Evolutionary conservation across 495 filamentous ascomycete genomes (phyloP).

Genomic region (Penicillium longicatenatum): DNA sequence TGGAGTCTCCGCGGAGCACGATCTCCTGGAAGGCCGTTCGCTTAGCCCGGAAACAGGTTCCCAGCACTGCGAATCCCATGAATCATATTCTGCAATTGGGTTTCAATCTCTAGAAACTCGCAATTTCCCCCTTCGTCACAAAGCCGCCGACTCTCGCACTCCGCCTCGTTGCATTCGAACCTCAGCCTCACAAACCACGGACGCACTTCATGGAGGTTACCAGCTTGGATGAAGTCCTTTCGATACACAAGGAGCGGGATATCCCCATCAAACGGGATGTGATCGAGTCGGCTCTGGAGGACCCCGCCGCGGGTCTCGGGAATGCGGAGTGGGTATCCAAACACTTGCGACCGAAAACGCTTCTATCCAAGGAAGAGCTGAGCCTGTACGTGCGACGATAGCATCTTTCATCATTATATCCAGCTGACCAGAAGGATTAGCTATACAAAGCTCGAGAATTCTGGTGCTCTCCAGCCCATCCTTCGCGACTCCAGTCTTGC

Average conservation of each 20-base stretch:
- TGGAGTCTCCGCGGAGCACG: neutral
- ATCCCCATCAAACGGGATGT: constrained; percentile 29
- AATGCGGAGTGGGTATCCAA: constrained; percentile 39
- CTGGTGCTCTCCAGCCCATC: constrained; percentile 31
- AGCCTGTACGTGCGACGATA: constrained; percentile 29
- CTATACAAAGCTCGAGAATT: constrained; percentile 36
- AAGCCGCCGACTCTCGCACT: constrained; percentile 4
- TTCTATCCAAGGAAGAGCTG: constrained; percentile 47
- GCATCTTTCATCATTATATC: neutral
- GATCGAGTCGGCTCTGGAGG: constrained; percentile 33
- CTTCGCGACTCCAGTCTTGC: constrained; percentile 27
- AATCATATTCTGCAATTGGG: neutral
- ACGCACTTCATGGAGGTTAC: constrained; percentile 15
- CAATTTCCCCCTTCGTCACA: no score
- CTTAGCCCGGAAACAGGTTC: neutral
- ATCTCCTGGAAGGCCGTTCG: neutral
- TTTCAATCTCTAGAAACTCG: neutral
- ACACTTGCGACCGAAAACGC: constrained; percentile 34
- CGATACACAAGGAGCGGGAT: constrained; percentile 32
- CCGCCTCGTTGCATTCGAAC: constrained; percentile 10
- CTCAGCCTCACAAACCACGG: constrained; percentile 1
- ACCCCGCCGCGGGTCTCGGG: constrained; percentile 14
- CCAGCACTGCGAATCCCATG: neutral
- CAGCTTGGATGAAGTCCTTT: constrained; percentile 10
- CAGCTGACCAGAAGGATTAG: constrained; percentile 22